Percentiles rank a stretch among this genome's conserved stretches.
Conservation (phyloP, 495 filamentous ascomycete genomes). For the Penicillium macrosclerotiorum region DNA sequence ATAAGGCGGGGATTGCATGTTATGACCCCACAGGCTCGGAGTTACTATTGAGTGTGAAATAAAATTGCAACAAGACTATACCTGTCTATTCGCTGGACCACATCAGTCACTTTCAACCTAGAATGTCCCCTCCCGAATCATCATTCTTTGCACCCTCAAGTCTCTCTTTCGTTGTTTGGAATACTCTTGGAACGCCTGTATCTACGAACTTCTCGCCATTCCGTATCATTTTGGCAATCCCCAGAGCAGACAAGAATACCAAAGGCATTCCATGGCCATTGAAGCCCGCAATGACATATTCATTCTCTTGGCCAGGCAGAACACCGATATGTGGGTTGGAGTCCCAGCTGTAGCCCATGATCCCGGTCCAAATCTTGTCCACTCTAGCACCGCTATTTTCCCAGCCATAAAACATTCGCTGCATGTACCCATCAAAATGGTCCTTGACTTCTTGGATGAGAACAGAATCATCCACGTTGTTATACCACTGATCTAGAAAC, state of each 20-base stretch:
- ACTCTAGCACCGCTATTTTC: conserved; percentile 39
- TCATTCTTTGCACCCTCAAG: too few species aligned
- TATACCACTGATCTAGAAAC: conserved; percentile 58
- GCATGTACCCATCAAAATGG: conserved; percentile 52
- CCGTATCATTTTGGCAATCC: conserved; percentile 45
- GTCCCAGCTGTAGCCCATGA: conserved; percentile 47
- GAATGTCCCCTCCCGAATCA: too few species aligned
- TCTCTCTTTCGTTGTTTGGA: too few species aligned
- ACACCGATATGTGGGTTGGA: conserved; percentile 47
- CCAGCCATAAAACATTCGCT: conserved; percentile 43
- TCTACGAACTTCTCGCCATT: conserved; percentile 34
- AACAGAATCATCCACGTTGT: conserved; percentile 43
- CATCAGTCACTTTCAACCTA: too few species aligned
- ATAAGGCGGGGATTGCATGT: too few species aligned
- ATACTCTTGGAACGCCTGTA: conserved; percentile 32
- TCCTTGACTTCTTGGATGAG: conserved; percentile 62
- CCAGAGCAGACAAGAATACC: conserved; percentile 41
- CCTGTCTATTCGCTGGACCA: too few species aligned
- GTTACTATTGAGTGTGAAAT: too few species aligned
- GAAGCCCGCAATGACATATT: conserved; percentile 52
- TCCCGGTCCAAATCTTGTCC: conserved; percentile 49
- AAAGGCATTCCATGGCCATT: conserved; percentile 56
- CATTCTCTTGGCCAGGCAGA: conserved; percentile 39
- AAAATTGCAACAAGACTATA: too few species aligned
- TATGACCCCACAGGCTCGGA: too few species aligned